phyloP scores from a whole-genome alignment of 176 grass and related monocot species.

The Oropetium thomaeum region DNA sequence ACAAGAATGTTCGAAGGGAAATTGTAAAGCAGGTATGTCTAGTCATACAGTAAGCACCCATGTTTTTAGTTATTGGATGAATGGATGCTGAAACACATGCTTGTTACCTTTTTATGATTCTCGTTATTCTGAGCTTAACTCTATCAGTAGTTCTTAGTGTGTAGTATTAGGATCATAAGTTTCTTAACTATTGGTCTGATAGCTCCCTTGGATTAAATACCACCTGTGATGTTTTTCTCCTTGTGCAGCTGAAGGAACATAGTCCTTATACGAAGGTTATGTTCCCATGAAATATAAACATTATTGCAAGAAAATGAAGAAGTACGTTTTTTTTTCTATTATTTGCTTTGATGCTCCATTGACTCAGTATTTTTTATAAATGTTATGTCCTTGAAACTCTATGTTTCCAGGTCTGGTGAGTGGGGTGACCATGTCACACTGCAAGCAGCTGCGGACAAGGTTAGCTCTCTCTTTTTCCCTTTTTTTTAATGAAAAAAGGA shows the following conservation, averaged over 20 bases:
- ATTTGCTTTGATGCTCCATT: constrained; percentile 17
- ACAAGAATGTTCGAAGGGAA: constrained; percentile 91
- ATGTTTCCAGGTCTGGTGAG: constrained; percentile 71
- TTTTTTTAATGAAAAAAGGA: too few species aligned
- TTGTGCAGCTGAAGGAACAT: constrained; percentile 84
- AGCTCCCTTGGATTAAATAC: background rate
- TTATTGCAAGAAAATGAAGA: constrained; percentile 98
- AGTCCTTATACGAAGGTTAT: constrained; percentile 80
- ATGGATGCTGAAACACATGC: constrained; percentile 4
- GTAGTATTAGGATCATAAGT: constrained; percentile 7
- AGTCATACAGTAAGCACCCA: background rate
- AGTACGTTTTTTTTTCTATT: constrained; percentile 47
- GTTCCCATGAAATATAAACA: constrained; percentile 98
- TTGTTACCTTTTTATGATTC: constrained; percentile 15
- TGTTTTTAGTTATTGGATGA: constrained; percentile 20
- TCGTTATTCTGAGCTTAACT: background rate
- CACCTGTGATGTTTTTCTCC: constrained; percentile 26
- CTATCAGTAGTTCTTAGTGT: background rate
- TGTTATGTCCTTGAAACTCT: background rate
- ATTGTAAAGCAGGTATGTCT: constrained; percentile 91
- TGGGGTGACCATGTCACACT: constrained; percentile 98
- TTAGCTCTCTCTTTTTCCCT: constrained; percentile 36
- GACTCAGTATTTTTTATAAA: constrained; percentile 3
- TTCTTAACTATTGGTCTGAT: background rate
- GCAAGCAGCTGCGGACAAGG: constrained; percentile 96